Base-by-base conservation (phyloP, 768 basidiomycete species). In the Pseudohyphozyma bogoriensis region DNA sequence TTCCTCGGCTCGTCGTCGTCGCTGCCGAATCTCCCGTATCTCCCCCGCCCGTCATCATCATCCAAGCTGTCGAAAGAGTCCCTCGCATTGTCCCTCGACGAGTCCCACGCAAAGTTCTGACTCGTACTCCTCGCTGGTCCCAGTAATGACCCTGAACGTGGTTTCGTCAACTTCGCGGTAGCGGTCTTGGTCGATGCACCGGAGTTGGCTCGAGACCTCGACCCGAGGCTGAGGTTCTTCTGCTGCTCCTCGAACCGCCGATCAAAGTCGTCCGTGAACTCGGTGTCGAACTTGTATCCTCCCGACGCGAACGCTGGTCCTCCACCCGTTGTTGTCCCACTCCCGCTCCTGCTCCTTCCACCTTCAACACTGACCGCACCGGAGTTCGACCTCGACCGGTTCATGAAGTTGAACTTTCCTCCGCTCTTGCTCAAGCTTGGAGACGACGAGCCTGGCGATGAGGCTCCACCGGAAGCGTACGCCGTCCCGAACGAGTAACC, bases 401-500 rank as follows among this genome's bases (percentile, higher is more conserved):
- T n/a, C n/a, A n/a, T n/a, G n/a, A n/a, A n/a, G n/a, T n/a, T n/a
- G n/a, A 7, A 40, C 18, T 22, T n/a, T 53, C 18, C 35, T 52
- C 26, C 42, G 22, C 46, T 46, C 20, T 10, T 16, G 22, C 31
- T 63, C 46, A 46, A n/a, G 33, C 29, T 51, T 2, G 47, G n/a
- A 35, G 51, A 31, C 26, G n/a, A n/a, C 33, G 50, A 35, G 10
- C 50, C 24, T 7, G 32, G 31, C 55, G 0, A 42, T 44, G 31
- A 13, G 37, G 37, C 49, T 45, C 29, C 63, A 2, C 64, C 64
- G 4, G 36, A 31, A 1, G 64, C 65, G 44, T 46, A 62, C 35
- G 53, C 35, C n/a, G 37, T 46, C 2, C 55, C 65, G 35, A 66
- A 66, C 29, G 58, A 45, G 47, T 66, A 66, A 13, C 65, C 65